Evolutionary conservation across 202 grass and related monocot species (phyloP).

Genomic region (Carex arenaria): DNA sequence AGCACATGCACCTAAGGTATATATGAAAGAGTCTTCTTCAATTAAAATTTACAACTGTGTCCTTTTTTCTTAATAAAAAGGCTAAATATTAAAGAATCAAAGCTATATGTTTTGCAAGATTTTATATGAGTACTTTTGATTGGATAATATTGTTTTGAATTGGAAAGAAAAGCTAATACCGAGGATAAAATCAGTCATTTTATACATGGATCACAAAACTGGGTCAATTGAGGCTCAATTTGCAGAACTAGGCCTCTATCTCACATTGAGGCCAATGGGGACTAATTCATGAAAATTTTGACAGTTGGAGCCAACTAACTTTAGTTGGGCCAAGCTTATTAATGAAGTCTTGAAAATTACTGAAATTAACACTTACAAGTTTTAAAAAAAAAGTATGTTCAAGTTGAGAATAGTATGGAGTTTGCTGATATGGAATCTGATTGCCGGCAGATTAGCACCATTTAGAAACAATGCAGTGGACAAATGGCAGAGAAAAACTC

Average conservation of each 20-base stretch:
- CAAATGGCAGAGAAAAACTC: conserved; percentile 97
- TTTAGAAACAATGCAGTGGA: conserved; percentile 75
- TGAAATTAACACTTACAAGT: neutral
- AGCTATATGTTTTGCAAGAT: neutral
- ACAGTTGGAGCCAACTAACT: neutral
- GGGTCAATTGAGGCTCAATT: neutral
- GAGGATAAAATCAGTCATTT: neutral
- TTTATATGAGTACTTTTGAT: neutral
- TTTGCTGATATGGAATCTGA: neutral
- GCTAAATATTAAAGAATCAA: neutral
- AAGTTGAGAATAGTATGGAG: neutral
- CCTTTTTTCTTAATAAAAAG: neutral
- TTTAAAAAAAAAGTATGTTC: neutral
- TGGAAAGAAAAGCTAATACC: neutral
- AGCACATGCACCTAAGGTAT: conserved; percentile 61
- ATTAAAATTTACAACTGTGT: neutral
- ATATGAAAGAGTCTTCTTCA: neutral
- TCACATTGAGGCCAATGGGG: neutral
- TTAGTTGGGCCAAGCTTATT: neutral
- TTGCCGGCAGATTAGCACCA: conserved; percentile 47
- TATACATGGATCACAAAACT: neutral
- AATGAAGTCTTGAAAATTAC: neutral
- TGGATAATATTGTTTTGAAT: neutral
- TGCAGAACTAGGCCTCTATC: neutral
- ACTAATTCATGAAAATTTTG: neutral